Evolutionary conservation across 257 asterid species (phyloP).

Genomic region (Solanum tarijense): DNA sequence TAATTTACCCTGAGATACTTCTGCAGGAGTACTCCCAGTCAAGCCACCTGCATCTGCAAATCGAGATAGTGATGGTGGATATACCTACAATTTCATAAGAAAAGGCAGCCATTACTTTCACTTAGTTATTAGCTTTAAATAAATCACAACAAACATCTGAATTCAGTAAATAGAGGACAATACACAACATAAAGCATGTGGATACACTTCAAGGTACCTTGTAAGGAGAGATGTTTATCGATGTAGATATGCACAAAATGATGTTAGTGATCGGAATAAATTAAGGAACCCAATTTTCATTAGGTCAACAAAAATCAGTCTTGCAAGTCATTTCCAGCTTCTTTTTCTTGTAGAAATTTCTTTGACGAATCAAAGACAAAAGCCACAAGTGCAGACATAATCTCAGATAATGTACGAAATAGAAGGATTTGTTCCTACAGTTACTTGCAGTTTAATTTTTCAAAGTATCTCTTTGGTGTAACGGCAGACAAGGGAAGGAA

Average conservation of each 20-base stretch:
- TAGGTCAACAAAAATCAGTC: neutral
- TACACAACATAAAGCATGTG: neutral
- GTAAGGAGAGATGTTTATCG: neutral
- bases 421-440: neutral
- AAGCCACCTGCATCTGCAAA: constrained; percentile 83
- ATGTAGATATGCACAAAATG: neutral
- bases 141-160: neutral
- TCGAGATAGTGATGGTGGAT: constrained; percentile 71
- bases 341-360: neutral
- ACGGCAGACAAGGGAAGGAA: neutral
- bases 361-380: neutral
- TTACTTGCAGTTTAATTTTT: neutral
- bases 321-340: neutral
- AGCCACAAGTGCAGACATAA: neutral
- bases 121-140: neutral
- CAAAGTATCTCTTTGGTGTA: neutral
- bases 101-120: neutral
- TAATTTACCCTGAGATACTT: constrained; percentile 70
- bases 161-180: neutral
- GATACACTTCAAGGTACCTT: neutral
- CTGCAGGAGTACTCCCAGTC: constrained; percentile 71
- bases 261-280: neutral
- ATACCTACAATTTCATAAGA: constrained; percentile 38
- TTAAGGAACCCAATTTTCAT: neutral
- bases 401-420: neutral